Evolutionary conservation across 2,329 filamentous ascomycete species (phyloP).

Genomic region (Colletotrichum higginsianum): DNA sequence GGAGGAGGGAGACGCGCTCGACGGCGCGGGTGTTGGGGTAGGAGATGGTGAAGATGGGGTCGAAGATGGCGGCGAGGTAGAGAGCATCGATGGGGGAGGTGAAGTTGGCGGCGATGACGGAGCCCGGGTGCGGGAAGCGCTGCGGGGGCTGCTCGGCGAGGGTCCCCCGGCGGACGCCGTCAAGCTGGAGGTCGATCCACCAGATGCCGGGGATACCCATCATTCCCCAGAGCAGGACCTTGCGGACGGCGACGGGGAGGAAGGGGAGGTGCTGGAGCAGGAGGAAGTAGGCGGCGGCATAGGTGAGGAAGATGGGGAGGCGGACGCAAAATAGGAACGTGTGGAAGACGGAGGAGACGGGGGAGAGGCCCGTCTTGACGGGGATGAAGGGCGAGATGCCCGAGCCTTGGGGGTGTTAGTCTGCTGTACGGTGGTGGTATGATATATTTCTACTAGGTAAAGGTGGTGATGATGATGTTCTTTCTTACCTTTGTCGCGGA

Average conservation of each 20-base stretch:
- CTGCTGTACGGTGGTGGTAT: neutral
- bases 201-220: constrained; percentile 92
- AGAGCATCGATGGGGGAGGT: constrained; percentile 94
- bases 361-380: constrained; percentile 75
- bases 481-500: constrained; percentile 83
- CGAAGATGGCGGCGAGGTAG: constrained; percentile 96
- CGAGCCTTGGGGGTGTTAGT: constrained; percentile 75
- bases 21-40: constrained; percentile 84
- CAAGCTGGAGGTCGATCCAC: constrained; percentile 99
- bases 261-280: constrained; percentile 84
- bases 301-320: constrained; percentile 81
- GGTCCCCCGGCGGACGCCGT: constrained; percentile 94
- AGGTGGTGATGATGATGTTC: neutral
- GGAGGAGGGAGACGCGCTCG: constrained; percentile 81
- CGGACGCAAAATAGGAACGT: constrained; percentile 84
- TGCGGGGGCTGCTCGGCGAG: constrained; percentile 80
- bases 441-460: neutral
- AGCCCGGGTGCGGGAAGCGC: constrained; percentile 83
- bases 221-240: constrained; percentile 89
- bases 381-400: constrained; percentile 97
- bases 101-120: constrained; percentile 90
- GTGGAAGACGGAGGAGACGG: constrained; percentile 75
- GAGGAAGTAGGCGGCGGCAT: constrained; percentile 80
- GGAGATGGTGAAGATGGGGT: constrained; percentile 91
- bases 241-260: constrained; percentile 74